phyloP scores from a whole-genome alignment of 192 early-diverging fungal species.

The Coemansia interrupta region DNA sequence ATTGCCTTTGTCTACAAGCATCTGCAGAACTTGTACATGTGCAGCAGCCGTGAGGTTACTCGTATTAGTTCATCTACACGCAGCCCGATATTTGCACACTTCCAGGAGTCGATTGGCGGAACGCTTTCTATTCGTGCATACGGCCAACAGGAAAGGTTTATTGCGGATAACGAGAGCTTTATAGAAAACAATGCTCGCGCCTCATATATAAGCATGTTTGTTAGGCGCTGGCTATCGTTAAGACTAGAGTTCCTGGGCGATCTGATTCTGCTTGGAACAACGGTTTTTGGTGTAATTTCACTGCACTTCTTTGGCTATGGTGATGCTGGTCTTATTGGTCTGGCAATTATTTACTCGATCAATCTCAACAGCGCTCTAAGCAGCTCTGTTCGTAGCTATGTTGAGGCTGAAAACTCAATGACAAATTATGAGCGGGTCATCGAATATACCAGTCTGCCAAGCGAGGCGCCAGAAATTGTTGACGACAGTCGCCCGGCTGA shows the following conservation, averaged over 20 bases:
- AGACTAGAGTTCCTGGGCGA: slow-evolving; percentile 79
- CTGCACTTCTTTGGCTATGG: slow-evolving; percentile 52
- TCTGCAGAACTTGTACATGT: slow-evolving; percentile 70
- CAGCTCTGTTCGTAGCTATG: slow-evolving; percentile 75
- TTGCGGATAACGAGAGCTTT: slow-evolving; percentile 59
- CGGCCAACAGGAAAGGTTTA: slow-evolving; percentile 72
- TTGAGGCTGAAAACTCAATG: slow-evolving; percentile 67
- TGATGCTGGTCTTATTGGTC: slow-evolving; percentile 66
- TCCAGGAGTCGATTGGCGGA: slow-evolving; percentile 78
- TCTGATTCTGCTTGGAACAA: slow-evolving; percentile 70
- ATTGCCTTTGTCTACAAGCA: slow-evolving; percentile 72
- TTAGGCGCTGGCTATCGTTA: slow-evolving; percentile 73
- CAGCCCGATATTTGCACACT: slow-evolving; percentile 79
- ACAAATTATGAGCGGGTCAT: slow-evolving; percentile 60
- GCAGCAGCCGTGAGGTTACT: slow-evolving; percentile 79
- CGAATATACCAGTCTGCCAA: slow-evolving; percentile 34
- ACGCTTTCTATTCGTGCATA: slow-evolving; percentile 85
- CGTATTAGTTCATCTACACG: slow-evolving; percentile 80
- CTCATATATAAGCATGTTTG: slow-evolving; percentile 67
- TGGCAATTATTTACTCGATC: slow-evolving; percentile 78
- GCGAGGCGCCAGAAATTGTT: slow-evolving; percentile 38
- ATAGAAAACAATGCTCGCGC: slow-evolving; percentile 77
- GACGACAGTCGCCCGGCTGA: slow-evolving; percentile 25
- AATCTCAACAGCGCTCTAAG: slow-evolving; percentile 75
- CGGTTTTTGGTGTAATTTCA: slow-evolving; percentile 65